phyloP scores from a whole-genome alignment of 75 land plant genomes.

The Cryptomeria japonica region DNA sequence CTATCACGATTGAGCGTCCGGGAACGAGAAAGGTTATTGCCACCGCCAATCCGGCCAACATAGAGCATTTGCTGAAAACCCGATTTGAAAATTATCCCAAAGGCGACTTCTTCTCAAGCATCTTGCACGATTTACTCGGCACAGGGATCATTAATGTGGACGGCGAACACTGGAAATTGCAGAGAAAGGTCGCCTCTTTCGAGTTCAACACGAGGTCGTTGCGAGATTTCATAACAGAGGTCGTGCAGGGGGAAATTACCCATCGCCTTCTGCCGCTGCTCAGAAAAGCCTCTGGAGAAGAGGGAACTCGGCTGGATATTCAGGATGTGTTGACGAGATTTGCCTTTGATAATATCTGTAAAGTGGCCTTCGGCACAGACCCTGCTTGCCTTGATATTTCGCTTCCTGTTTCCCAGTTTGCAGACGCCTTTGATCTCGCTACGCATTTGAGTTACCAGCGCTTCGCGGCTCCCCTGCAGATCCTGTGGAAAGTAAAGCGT shows the following conservation, averaged over 20 bases:
- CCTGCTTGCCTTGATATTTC: slow-evolving; percentile 17
- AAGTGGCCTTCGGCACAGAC: slow-evolving; percentile 26
- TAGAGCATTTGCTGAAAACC: slow-evolving; percentile 57
- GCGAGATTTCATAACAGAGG: not conserved
- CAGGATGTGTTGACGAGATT: slow-evolving; percentile 22
- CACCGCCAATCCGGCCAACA: slow-evolving; percentile 66
- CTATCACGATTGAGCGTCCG: slow-evolving; percentile 41
- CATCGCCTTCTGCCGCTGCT: slow-evolving; percentile 13
- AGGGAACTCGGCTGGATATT: not conserved
- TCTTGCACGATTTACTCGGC: not conserved
- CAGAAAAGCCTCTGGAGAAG: not conserved
- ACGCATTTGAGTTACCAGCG: not conserved
- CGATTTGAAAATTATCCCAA: slow-evolving; percentile 25
- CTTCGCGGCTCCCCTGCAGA: not conserved
- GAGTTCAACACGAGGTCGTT: slow-evolving; percentile 16
- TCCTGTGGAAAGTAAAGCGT: slow-evolving; percentile 11
- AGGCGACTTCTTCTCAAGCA: slow-evolving; percentile 4
- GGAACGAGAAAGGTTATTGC: slow-evolving; percentile 14
- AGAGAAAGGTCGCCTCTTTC: slow-evolving; percentile 17
- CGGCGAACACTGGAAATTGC: slow-evolving; percentile 2
- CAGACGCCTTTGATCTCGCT: slow-evolving; percentile 19
- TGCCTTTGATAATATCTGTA: slow-evolving; percentile 32
- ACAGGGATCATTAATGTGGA: not conserved
- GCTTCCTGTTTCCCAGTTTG: slow-evolving; percentile 21
- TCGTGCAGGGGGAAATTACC: slow-evolving; percentile 9